Base-by-base conservation (phyloP, 306 rosid genomes). In the Medicago ruthenica region DNA sequence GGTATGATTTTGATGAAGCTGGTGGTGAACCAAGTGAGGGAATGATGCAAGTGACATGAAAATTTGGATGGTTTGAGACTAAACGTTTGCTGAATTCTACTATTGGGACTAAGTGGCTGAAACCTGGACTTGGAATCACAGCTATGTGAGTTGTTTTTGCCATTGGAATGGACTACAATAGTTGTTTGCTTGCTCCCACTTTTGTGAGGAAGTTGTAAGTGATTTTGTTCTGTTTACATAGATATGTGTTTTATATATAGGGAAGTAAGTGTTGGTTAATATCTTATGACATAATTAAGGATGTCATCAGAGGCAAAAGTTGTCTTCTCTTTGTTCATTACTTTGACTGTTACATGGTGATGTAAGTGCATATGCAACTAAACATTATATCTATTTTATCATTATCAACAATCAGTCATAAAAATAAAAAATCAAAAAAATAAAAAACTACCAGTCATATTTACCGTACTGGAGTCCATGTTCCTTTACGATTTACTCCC, bases 21-120 rank as follows among this genome's bases (percentile, higher is more conserved):
- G 81, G 64, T 18, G 17, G 73, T 40, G 84, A 69, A 1, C 77
- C 83, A 68, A 76, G 75, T 48, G 80, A 62, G 70, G 90, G 82
- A 68, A 86, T 16, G 71, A 86, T 83, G 84, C 87, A 86, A 0
- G 82, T 78, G 60, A 86, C 53, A 11, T 69, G 86, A 15, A 83
- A 76, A 44, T 79, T 65, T 7, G 75, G 87, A 53, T 79, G 80
- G 1, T 27, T 73, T 0, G 51, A 31, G 16, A 83, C 3, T 9
- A 86, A 75, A 21, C 78, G 9, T 41, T 83, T 86, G 2, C 67
- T n/a, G 68, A 86, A 79, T 31, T 86, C 90, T 5, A 71, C 4
- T 27, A 83, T 24, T 1, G 90, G 83, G 9, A 83, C 80, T 16
- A 83, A 50, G 70, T 83, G 87, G 50, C 74, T 77, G 42, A 78